Evolutionary conservation across 345 rosid species (phyloP).

Genomic region (Abelmoschus esculentus): DNA sequence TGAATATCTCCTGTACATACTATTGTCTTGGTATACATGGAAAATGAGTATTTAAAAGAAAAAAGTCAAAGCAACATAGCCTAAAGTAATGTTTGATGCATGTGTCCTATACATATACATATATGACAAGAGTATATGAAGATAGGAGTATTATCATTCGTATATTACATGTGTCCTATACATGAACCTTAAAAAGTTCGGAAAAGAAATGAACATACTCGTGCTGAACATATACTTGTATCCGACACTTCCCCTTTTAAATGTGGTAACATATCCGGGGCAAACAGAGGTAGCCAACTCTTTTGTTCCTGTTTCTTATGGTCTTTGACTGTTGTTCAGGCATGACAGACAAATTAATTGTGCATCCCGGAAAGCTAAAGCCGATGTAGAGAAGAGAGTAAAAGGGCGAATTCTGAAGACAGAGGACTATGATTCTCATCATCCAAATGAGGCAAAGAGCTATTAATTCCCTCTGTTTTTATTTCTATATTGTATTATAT

Average conservation of each 20-base stretch:
- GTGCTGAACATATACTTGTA: neutral
- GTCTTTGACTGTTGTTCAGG: conserved; percentile 18
- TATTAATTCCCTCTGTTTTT: conserved; percentile 2
- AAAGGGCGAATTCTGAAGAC: conserved; percentile 21
- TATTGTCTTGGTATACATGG: neutral
- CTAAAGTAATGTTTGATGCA: neutral
- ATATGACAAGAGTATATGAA: neutral
- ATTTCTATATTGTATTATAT: neutral
- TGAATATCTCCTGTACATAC: neutral
- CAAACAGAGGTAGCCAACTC: neutral
- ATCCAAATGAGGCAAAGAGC: conserved; percentile 20
- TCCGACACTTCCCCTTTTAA: neutral
- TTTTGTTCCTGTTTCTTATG: neutral
- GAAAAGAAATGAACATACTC: neutral
- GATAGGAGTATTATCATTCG: neutral
- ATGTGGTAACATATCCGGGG: neutral
- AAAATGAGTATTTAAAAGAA: neutral
- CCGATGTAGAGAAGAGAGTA: conserved; percentile 23
- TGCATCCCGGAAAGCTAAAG: conserved; percentile 24
- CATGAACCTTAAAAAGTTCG: neutral
- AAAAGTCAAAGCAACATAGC: neutral
- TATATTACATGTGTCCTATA: too few species aligned
- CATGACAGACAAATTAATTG: conserved; percentile 25
- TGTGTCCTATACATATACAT: neutral
- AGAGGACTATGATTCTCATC: conserved; percentile 23